Evolutionary conservation across 371 early-diverging fungal genomes (phyloP).

Genomic region (Coemansia sp.): DNA sequence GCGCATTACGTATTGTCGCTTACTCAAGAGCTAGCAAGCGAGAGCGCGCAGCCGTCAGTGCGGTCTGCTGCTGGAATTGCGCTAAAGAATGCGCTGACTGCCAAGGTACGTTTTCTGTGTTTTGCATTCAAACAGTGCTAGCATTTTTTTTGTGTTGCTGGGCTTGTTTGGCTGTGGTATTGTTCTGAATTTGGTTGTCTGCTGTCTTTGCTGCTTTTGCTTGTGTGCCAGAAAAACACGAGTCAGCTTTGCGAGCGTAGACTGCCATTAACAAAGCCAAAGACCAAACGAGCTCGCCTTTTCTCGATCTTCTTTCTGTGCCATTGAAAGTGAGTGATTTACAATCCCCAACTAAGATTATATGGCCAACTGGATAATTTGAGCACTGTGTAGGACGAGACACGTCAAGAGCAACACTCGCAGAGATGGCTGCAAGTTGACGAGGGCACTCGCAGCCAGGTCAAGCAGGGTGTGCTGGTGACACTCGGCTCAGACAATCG

Average conservation of each 20-base stretch:
- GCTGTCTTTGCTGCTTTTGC: background rate
- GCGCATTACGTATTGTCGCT: constrained; percentile 72
- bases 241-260: too few species aligned
- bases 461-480: constrained; percentile 70
- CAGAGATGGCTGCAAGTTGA: constrained; percentile 73
- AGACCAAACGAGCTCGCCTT: background rate
- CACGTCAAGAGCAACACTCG: constrained; percentile 65
- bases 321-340: too few species aligned
- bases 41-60: constrained; percentile 61
- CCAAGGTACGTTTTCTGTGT: constrained; percentile 63
- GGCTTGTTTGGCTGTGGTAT: background rate
- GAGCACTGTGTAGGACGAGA: constrained; percentile 57
- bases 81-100: constrained; percentile 85
- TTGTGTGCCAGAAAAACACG: too few species aligned
- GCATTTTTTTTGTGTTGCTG: background rate
- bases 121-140: background rate
- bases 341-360: too few species aligned
- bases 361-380: too few species aligned
- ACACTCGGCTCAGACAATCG: constrained; percentile 67
- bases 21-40: constrained; percentile 79
- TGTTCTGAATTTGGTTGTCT: background rate
- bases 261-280: too few species aligned
- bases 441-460: constrained; percentile 53
- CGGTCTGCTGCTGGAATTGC: constrained; percentile 84
- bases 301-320: background rate